These are phyloP conservation scores for Lachnellula cervina DNA, from an alignment of 2,329 filamentous ascomycete species.

Conservation along the genomic window DNA sequence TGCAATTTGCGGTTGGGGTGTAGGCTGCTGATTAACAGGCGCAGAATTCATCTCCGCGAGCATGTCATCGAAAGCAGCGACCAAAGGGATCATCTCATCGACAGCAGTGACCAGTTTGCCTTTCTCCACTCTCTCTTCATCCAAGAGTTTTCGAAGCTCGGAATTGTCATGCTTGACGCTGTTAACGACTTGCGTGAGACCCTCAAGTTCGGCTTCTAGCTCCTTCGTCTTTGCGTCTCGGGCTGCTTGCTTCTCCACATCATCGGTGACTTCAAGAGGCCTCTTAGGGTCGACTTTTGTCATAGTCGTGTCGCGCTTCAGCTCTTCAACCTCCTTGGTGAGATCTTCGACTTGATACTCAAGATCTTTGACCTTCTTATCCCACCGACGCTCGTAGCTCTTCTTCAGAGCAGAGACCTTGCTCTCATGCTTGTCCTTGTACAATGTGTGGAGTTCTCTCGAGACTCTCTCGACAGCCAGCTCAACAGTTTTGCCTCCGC, in stretches of 20 bases:
- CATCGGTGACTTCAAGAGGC: constrained; percentile 38
- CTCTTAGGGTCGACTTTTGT: constrained; percentile 50
- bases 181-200: constrained; percentile 66
- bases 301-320: constrained; percentile 63
- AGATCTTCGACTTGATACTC: constrained; percentile 67
- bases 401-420: constrained; percentile 89
- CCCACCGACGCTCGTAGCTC: constrained; percentile 80
- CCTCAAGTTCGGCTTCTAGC: constrained; percentile 67
- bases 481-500: constrained; percentile 62
- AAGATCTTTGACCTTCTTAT: constrained; percentile 79
- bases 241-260: constrained; percentile 57
- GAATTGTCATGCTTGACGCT: constrained; percentile 68
- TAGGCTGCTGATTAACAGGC: constrained; percentile 24
- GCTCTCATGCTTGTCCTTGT: constrained; percentile 95
- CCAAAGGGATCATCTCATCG: constrained; percentile 78
- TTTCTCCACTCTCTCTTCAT: constrained; percentile 76
- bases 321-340: constrained; percentile 67
- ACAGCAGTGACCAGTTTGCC: constrained; percentile 75
- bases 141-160: constrained; percentile 58
- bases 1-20: constrained; percentile 26
- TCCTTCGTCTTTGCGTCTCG: constrained; percentile 79
- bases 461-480: constrained; percentile 84
- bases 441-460: constrained; percentile 85
- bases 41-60: constrained; percentile 27
- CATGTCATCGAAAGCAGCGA: constrained; percentile 37